phyloP scores from a whole-genome alignment of 306 rosid genomes.

The Trifolium fragiferum region DNA sequence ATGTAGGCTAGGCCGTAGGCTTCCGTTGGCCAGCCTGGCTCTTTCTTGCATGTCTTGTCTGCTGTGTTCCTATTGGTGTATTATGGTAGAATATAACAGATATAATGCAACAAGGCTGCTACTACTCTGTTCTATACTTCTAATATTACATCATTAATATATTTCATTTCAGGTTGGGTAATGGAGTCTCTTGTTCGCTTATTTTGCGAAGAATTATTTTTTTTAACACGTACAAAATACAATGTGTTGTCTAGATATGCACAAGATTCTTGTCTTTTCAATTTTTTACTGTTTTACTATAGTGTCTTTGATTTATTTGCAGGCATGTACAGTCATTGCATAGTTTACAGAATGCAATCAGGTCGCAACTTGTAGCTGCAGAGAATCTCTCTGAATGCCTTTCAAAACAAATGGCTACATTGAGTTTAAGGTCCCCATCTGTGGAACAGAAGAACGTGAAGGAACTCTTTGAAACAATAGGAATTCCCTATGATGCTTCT shows the following conservation, averaged over 20 bases:
- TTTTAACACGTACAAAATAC: background rate
- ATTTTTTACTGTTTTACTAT: conserved; percentile 18
- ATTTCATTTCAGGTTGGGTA: conserved; percentile 4
- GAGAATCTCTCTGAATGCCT: conserved; percentile 83
- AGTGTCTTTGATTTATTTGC: conserved; percentile 43
- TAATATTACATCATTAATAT: background rate
- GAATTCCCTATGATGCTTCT: conserved; percentile 84
- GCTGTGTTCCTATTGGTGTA: conserved; percentile 19
- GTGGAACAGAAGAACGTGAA: conserved; percentile 63
- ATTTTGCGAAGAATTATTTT: conserved; percentile 14
- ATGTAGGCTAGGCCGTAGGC: too few species aligned
- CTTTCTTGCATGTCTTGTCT: conserved; percentile 7
- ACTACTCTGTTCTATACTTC: background rate
- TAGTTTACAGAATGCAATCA: conserved; percentile 73
- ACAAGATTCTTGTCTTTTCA: background rate
- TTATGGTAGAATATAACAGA: background rate
- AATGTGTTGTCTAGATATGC: conserved; percentile 18
- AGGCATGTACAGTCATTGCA: conserved; percentile 69
- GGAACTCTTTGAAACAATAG: conserved; percentile 86
- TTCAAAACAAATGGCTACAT: conserved; percentile 74
- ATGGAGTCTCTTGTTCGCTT: conserved; percentile 20
- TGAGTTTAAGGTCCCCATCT: conserved; percentile 67
- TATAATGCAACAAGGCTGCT: conserved; percentile 14
- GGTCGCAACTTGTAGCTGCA: conserved; percentile 85
- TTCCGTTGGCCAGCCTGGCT: too few species aligned